Evolutionary conservation across 257 asterid genomes (phyloP).

Genomic region (Nicotiana tabacum): DNA sequence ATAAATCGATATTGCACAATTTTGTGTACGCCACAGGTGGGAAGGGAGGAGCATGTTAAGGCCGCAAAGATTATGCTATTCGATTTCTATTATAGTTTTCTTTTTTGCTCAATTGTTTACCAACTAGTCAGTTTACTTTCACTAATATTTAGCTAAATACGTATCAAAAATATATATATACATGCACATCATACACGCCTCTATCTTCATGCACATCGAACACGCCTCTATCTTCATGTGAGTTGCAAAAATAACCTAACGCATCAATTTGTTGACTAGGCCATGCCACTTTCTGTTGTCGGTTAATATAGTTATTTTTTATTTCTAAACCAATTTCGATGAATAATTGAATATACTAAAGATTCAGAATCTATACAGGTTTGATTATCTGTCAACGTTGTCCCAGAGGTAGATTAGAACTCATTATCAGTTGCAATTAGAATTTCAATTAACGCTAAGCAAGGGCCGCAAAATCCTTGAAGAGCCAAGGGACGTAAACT

Average conservation of each 20-base stretch:
- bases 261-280: not conserved
- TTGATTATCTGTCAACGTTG: not conserved
- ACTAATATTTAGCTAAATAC: not conserved
- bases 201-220: not conserved
- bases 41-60: too few species aligned
- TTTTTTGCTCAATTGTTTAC: too few species aligned
- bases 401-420: not conserved
- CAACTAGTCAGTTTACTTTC: not conserved
- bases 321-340: not conserved
- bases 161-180: not conserved
- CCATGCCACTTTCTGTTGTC: not conserved
- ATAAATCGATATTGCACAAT: too few species aligned
- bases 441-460: not conserved
- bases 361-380: not conserved
- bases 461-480: conserved; percentile 4
- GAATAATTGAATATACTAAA: not conserved
- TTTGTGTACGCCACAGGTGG: too few species aligned
- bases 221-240: not conserved
- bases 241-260: not conserved
- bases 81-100: too few species aligned
- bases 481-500: conserved; percentile 7
- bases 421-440: not conserved
- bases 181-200: not conserved
- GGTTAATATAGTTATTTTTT: not conserved
- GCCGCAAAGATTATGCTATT: too few species aligned